phyloP scores from a whole-genome alignment of 2,329 filamentous ascomycete genomes.

The Diaporthe longicolla region DNA sequence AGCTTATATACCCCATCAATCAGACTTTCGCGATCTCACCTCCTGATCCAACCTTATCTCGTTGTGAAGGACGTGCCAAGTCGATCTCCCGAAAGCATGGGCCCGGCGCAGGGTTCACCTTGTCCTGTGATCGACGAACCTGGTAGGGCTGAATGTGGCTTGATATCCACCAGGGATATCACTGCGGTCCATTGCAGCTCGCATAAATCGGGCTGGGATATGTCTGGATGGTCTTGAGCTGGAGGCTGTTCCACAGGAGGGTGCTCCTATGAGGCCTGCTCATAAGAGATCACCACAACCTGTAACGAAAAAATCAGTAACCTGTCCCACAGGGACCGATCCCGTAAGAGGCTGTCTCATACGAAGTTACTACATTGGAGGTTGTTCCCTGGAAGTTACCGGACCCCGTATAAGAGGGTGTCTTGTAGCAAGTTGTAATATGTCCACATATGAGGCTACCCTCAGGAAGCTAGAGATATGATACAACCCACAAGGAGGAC shows the following conservation, averaged over 20 bases:
- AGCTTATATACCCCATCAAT: constrained; percentile 20
- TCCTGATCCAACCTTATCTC: constrained; percentile 15
- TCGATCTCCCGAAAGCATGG: constrained; percentile 27
- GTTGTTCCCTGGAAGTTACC: neutral
- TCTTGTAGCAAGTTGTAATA: neutral
- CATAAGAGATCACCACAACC: neutral
- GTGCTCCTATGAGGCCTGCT: neutral
- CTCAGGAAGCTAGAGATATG: neutral
- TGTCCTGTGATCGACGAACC: neutral
- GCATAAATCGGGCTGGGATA: neutral
- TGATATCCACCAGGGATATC: neutral
- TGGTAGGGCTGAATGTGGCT: neutral
- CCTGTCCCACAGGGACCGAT: neutral
- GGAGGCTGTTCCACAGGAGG: neutral
- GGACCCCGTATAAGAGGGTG: neutral
- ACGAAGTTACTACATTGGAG: neutral
- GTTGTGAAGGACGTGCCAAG: constrained; percentile 4
- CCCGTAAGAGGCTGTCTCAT: neutral
- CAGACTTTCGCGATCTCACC: constrained; percentile 20
- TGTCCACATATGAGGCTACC: neutral
- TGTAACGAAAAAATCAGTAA: too few species aligned
- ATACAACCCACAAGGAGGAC: neutral
- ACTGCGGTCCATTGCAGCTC: neutral
- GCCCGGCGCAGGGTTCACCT: constrained; percentile 9
- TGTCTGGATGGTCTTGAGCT: neutral